These are phyloP conservation scores for Ophiostoma ulmi DNA, from an alignment of 2,329 filamentous ascomycete species.

Conservation along the genomic window DNA sequence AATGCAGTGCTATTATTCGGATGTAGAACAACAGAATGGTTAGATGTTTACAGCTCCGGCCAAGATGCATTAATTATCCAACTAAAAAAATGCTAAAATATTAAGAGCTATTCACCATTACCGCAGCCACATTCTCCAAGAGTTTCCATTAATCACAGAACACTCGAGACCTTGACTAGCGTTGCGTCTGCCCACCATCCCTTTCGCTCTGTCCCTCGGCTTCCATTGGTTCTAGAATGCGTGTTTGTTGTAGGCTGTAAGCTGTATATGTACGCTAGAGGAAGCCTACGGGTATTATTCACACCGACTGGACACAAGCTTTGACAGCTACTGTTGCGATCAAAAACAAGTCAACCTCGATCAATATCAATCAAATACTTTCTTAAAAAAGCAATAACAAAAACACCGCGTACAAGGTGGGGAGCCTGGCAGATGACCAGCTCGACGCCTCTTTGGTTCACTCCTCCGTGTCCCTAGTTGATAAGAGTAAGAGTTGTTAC, in stretches of 20 bases:
- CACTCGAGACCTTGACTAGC: slow-evolving; percentile 23
- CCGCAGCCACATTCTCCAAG: no score
- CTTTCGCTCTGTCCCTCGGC: slow-evolving; percentile 13
- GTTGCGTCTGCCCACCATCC: slow-evolving; percentile 8
- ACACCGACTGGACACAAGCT: not conserved
- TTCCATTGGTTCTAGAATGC: slow-evolving; percentile 14
- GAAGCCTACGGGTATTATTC: not conserved
- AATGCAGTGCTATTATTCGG: no score
- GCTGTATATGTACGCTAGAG: not conserved
- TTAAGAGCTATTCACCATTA: no score
- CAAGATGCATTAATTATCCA: no score
- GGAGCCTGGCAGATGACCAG: slow-evolving; percentile 12
- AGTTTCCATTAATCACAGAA: slow-evolving; percentile 16
- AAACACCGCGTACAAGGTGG: slow-evolving; percentile 12
- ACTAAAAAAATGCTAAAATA: no score
- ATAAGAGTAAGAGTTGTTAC: slow-evolving; percentile 9
- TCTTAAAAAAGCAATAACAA: not conserved
- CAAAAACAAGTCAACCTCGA: no score
- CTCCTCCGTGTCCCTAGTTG: slow-evolving; percentile 19
- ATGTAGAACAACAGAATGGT: no score
- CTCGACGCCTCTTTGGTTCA: slow-evolving; percentile 14
- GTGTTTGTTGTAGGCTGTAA: not conserved
- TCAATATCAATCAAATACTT: not conserved
- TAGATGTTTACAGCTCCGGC: no score
- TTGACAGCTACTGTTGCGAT: not conserved